Evolutionary conservation across 345 rosid species (phyloP).

Genomic region (Pistacia vera): DNA sequence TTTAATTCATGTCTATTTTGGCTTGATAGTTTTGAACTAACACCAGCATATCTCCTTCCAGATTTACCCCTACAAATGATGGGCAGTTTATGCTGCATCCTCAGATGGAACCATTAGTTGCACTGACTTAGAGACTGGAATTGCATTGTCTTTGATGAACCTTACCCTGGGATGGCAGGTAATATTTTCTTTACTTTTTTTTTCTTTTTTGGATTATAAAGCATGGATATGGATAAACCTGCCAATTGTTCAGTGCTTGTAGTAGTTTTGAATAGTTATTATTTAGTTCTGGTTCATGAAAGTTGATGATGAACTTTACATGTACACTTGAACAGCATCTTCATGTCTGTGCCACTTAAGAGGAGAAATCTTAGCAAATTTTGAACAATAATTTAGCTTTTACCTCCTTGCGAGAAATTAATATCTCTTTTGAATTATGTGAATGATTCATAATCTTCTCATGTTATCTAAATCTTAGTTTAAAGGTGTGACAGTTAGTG

Average conservation of each 20-base stretch:
- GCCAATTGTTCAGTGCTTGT: too few species aligned
- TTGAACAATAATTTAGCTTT: too few species aligned
- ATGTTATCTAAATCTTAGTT: neutral
- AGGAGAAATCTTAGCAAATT: too few species aligned
- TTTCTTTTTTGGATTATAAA: too few species aligned
- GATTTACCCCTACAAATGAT: slow-evolving; percentile 82
- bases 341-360: too few species aligned
- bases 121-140: slow-evolving; percentile 90
- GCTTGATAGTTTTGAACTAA: neutral
- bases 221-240: too few species aligned
- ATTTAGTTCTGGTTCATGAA: too few species aligned
- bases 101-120: slow-evolving; percentile 95
- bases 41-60: slow-evolving; percentile 27
- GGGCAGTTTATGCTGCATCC: slow-evolving; percentile 80
- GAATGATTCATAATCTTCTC: neutral
- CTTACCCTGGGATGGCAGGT: slow-evolving; percentile 99
- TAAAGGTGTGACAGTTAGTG: neutral
- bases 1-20: neutral
- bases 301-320: too few species aligned
- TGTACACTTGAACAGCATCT: too few species aligned
- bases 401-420: neutral
- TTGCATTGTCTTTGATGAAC: slow-evolving; percentile 76
- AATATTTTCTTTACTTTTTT: too few species aligned
- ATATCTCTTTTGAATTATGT: neutral
- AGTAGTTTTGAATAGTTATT: too few species aligned